phyloP scores from a whole-genome alignment of 2,329 filamentous ascomycete genomes.

The Xylaria sp. region DNA sequence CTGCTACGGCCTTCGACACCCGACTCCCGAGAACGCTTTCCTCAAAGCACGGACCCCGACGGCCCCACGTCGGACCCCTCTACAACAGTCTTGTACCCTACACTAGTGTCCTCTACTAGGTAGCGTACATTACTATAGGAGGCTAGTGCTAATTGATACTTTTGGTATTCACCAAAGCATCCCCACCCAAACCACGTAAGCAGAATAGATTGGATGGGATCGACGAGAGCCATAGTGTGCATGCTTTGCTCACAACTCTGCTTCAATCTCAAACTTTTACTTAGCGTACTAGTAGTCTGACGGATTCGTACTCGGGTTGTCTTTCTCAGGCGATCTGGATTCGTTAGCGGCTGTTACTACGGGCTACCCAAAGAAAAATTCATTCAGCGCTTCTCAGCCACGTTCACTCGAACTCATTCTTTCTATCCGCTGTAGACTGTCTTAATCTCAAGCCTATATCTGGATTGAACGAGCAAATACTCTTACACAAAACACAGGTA shows the following conservation, averaged over 20 bases:
- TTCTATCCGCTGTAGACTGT: slow-evolving; percentile 2
- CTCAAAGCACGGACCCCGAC: slow-evolving; percentile 27
- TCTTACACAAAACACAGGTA: slow-evolving; percentile 3
- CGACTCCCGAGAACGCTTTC: slow-evolving; percentile 30
- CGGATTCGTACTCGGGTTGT: slow-evolving; percentile 33
- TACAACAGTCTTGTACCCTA: neutral
- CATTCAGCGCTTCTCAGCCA: slow-evolving; percentile 2
- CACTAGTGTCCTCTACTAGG: neutral
- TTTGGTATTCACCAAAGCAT: slow-evolving; percentile 9
- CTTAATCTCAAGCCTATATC: neutral
- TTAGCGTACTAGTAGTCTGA: neutral
- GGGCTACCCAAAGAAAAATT: neutral
- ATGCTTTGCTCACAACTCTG: slow-evolving; percentile 16
- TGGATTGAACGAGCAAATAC: slow-evolving; percentile 12
- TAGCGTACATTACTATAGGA: neutral
- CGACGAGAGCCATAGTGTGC: neutral
- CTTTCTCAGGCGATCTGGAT: neutral
- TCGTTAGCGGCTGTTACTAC: slow-evolving; percentile 19
- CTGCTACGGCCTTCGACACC: slow-evolving; percentile 12
- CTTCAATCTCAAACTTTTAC: slow-evolving; percentile 9
- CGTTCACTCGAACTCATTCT: slow-evolving; percentile 28
- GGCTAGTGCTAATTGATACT: slow-evolving; percentile 25
- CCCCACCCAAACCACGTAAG: slow-evolving; percentile 40
- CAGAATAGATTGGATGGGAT: slow-evolving; percentile 36
- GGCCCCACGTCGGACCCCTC: slow-evolving; percentile 30